These are phyloP conservation scores for Skeletonema potamos DNA, from an alignment of 108 stramenopile species.

Conservation along the genomic window DNA sequence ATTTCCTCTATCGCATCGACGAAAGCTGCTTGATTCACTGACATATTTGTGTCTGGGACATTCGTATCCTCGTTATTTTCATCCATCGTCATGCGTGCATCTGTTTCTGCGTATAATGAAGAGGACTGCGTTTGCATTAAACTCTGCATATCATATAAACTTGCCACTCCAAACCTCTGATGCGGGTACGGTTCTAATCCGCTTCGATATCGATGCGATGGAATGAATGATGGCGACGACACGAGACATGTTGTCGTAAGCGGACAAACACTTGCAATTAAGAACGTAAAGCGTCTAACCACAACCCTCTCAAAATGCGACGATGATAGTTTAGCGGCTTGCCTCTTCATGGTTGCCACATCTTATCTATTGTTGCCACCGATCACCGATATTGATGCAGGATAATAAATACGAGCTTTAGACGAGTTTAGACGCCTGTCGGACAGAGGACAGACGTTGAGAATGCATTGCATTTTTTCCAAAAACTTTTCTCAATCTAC, in stretches of 20 bases:
- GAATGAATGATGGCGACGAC: not conserved
- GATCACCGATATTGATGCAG: no score
- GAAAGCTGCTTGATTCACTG: slow-evolving; percentile 2
- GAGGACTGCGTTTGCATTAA: not conserved
- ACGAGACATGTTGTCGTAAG: not conserved
- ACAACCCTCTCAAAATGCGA: not conserved
- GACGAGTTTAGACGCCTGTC: no score
- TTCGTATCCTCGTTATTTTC: not conserved
- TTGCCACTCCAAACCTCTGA: not conserved
- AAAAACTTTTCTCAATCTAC: no score
- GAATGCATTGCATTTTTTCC: no score
- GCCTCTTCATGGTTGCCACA: not conserved
- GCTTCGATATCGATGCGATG: not conserved
- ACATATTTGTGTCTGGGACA: not conserved
- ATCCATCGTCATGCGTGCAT: not conserved
- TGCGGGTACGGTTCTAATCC: not conserved
- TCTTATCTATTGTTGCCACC: not conserved
- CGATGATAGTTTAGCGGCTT: not conserved
- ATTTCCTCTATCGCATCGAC: slow-evolving; percentile 30
- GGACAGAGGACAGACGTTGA: no score
- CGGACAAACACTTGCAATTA: not conserved
- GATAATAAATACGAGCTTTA: no score
- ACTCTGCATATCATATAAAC: not conserved
- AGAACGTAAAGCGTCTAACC: not conserved
- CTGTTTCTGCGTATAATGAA: not conserved